Conservation (phyloP, 768 basidiomycete genomes). For the Candolleomyces eurysporus region DNA sequence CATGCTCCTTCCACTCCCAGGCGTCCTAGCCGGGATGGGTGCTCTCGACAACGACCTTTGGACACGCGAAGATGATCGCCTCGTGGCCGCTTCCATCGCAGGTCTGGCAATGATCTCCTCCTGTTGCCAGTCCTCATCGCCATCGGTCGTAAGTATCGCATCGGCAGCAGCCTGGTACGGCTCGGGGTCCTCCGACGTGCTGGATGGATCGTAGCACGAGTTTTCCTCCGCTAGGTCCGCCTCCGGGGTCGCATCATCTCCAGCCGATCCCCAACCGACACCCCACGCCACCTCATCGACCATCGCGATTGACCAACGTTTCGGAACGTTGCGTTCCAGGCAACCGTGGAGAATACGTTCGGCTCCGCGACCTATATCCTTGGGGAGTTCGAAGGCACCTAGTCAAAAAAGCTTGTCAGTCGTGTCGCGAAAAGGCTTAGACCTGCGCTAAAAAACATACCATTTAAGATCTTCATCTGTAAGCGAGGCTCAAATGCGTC, state of each 20-base stretch:
- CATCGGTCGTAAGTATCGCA: constrained; percentile 13
- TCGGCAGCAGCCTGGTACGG: constrained; percentile 3
- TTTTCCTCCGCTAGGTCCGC: constrained; percentile 22
- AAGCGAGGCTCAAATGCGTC: constrained; percentile 91
- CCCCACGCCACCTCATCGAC: constrained; percentile 83
- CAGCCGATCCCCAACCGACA: constrained; percentile 65
- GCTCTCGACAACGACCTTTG: constrained; percentile 51
- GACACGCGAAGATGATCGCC: constrained; percentile 39
- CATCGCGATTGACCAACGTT: constrained; percentile 78
- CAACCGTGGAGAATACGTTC: constrained; percentile 78
- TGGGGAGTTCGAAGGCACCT: constrained; percentile 66
- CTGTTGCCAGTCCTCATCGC: constrained; percentile 23
- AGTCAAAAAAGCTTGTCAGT: constrained; percentile 10
- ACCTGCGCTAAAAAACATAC: constrained; percentile 37
- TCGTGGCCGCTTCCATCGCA: constrained; percentile 33
- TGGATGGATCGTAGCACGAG: constrained; percentile 11
- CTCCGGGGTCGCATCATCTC: constrained; percentile 38
- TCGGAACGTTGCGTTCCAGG: constrained; percentile 57
- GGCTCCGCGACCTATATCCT: constrained; percentile 55
- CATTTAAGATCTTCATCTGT: constrained; percentile 88
- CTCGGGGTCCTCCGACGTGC: constrained; percentile 18
- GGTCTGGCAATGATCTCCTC: constrained; percentile 25
- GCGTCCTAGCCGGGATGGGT: constrained; percentile 38
- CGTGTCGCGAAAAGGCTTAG: constrained; percentile 5
- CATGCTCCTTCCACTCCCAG: constrained; percentile 35